Conservation (phyloP, 208 protist species). For the Sergeia podlipaevii region DNA sequence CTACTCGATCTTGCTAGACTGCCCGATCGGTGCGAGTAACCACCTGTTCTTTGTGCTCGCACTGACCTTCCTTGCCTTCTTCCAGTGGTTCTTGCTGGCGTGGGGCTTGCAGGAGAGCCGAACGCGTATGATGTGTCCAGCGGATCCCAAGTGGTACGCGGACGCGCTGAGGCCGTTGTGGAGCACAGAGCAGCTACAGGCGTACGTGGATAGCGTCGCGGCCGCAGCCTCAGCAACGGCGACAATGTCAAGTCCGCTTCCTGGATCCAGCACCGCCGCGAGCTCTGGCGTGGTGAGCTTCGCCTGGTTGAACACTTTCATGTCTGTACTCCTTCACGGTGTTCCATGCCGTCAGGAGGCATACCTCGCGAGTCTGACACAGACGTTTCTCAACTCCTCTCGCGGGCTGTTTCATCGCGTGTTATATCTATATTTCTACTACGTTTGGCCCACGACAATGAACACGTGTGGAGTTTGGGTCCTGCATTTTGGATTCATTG, state of each 20-base stretch:
- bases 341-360: constrained; percentile 43
- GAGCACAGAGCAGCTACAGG: constrained; percentile 3
- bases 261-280: not conserved
- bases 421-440: constrained; percentile 31
- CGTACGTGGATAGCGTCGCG: not conserved
- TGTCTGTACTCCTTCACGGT: constrained; percentile 43
- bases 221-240: not conserved
- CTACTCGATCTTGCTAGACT: constrained; percentile 66
- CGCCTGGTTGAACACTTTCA: constrained; percentile 25
- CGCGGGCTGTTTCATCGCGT: constrained; percentile 7
- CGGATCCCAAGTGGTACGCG: constrained; percentile 18
- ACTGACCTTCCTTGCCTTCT: constrained; percentile 37
- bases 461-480: constrained; percentile 55
- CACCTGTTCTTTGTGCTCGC: constrained; percentile 54
- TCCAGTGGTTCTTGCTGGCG: constrained; percentile 40
- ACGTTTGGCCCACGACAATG: constrained; percentile 34
- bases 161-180: constrained; percentile 22
- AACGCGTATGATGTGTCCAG: constrained; percentile 12
- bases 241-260: not conserved
- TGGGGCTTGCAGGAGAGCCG: constrained; percentile 44
- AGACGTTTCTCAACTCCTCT: constrained; percentile 3
- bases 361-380: constrained; percentile 7
- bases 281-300: constrained; percentile 18
- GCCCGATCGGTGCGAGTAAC: constrained; percentile 59
- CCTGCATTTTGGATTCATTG: constrained; percentile 43